A percentile compares a stretch with the other conserved stretches of the same genome.
Conservation (phyloP, 352 stramenopile species). For the Pythium rhizo-oryzae region DNA sequence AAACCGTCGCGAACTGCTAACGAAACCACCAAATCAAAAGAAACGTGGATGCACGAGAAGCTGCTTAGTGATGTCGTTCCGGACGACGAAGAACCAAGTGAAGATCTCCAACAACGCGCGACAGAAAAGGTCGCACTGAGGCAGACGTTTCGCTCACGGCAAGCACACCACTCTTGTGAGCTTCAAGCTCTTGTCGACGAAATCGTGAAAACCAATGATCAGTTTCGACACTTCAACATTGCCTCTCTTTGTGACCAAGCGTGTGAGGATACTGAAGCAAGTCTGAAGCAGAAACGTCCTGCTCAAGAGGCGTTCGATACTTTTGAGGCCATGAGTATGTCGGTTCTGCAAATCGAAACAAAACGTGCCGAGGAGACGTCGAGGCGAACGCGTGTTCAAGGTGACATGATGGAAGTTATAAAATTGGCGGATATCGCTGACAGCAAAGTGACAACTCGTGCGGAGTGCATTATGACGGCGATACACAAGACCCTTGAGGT, state of each 20-base stretch:
- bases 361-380: neutral
- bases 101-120: neutral
- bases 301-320: neutral
- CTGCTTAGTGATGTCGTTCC: conserved; percentile 4
- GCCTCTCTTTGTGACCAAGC: conserved; percentile 2
- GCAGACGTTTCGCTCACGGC: conserved; percentile 11
- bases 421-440: neutral
- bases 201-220: conserved; percentile 24
- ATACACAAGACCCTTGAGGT: neutral
- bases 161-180: conserved; percentile 15
- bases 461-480: neutral
- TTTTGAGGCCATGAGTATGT: neutral
- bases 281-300: conserved; percentile 11
- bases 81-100: conserved; percentile 1
- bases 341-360: neutral
- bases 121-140: neutral
- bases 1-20: too few species aligned
- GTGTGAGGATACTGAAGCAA: neutral
- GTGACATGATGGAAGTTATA: conserved; percentile 2
- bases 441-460: neutral
- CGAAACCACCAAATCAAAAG: neutral
- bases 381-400: neutral
- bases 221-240: conserved; percentile 24
- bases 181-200: conserved; percentile 22
- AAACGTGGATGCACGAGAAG: neutral